Conservation (phyloP, 371 early-diverging fungal species). For the Mucor irregularis region DNA sequence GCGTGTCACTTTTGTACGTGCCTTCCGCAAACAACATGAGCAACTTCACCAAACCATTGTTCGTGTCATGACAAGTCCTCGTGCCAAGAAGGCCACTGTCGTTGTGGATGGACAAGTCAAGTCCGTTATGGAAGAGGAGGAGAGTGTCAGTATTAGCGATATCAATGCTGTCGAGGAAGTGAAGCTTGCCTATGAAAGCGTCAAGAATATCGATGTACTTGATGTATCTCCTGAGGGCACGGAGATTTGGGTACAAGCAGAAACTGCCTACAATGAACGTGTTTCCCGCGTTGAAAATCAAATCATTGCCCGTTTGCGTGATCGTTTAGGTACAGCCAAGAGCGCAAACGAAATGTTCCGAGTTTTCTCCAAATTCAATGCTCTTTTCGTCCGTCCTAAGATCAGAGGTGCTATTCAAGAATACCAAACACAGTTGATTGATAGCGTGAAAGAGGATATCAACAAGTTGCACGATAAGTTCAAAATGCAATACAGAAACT, state of each 20-base stretch:
- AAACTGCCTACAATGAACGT: constrained; percentile 91
- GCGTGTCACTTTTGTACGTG: constrained; percentile 83
- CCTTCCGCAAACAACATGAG: constrained; percentile 95
- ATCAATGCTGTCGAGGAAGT: constrained; percentile 90
- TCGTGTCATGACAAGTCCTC: constrained; percentile 84
- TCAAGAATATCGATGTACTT: constrained; percentile 92
- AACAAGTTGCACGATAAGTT: constrained; percentile 94
- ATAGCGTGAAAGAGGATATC: constrained; percentile 97
- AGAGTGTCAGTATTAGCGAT: constrained; percentile 64
- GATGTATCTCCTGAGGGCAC: constrained; percentile 95
- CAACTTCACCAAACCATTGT: constrained; percentile 94
- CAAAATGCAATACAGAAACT: constrained; percentile 87
- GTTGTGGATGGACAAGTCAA: constrained; percentile 55
- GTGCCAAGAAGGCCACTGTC: constrained; percentile 54
- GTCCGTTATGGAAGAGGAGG: constrained; percentile 55
- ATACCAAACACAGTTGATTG: constrained; percentile 97
- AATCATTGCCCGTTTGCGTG: constrained; percentile 92
- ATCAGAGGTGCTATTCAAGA: constrained; percentile 99
- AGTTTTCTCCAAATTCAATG: constrained; percentile 98
- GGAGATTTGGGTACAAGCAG: constrained; percentile 90
- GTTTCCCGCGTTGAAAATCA: constrained; percentile 96
- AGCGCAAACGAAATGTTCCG: constrained; percentile 99
- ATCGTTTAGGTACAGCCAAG: constrained; percentile 91
- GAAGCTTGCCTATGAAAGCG: constrained; percentile 87
- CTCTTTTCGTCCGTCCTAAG: constrained; percentile 96